Conservation (phyloP, 2,329 filamentous ascomycete species). For the Oidium heveae region DNA sequence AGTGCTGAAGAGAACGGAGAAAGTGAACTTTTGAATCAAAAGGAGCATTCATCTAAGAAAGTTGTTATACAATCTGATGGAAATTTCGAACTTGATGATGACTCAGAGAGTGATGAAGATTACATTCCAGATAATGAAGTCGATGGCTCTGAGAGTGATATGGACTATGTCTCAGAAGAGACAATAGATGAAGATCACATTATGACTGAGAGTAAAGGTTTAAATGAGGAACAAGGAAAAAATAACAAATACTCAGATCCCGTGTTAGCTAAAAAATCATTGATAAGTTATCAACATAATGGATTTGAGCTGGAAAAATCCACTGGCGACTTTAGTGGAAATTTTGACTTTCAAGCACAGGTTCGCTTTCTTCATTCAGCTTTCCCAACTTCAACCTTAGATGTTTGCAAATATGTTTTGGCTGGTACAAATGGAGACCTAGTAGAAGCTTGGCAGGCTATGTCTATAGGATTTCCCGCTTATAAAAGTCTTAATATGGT, state of each 20-base stretch:
- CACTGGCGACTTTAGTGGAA: not conserved
- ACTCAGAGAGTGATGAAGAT: slow-evolving; percentile 11
- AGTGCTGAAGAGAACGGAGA: not conserved
- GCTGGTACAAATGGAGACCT: slow-evolving; percentile 10
- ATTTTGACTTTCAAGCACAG: not conserved
- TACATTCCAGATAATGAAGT: slow-evolving; percentile 5
- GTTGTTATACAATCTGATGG: not conserved
- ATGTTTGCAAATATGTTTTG: slow-evolving; percentile 11
- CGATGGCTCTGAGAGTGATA: slow-evolving; percentile 10
- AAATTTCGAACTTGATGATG: slow-evolving; percentile 9
- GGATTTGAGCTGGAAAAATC: not conserved
- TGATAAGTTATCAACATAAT: not conserved
- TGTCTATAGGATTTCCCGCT: slow-evolving; percentile 10
- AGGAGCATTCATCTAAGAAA: not conserved
- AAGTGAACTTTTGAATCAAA: slow-evolving; percentile 7
- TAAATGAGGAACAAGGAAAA: not conserved
- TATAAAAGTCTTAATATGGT: slow-evolving; percentile 8
- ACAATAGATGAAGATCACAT: not conserved
- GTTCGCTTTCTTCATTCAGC: slow-evolving; percentile 12
- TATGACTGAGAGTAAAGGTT: not conserved
- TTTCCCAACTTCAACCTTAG: slow-evolving; percentile 11
- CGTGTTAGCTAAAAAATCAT: not conserved
- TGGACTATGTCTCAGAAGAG: not conserved
- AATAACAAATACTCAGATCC: not conserved
- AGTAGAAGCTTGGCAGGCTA: slow-evolving; percentile 10